Evolutionary conservation across 164 flowering plant species (phyloP), one percentile per base, ranked within the genome.

Genomic region (Vitis riparia): DNA sequence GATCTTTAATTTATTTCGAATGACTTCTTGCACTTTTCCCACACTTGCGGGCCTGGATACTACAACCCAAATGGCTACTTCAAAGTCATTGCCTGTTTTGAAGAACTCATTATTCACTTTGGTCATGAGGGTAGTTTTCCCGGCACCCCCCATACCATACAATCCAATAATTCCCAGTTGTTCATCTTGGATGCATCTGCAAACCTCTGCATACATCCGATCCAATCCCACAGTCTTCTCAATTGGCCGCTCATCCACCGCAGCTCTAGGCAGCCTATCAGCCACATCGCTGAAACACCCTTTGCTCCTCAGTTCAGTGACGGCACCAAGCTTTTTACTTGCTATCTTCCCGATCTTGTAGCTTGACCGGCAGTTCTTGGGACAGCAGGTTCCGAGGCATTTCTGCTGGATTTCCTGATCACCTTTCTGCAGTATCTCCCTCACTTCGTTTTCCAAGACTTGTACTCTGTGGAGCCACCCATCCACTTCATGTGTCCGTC

Each of bases 311-410:
- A 73, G 17, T 2, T 48, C 9, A 0, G 9, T 10, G 23, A 70
- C 71, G 3, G 2, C 66, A 8, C 13, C 15, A 0, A 78, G 47
- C 51, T 14, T 61, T 60, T 55, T 2, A 4, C 23, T 50, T 1
- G 66, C 70, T 55, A 6, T 62, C 59, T 63, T 73, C 11, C 78
- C 81, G 1, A 76, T 3, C 49, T 66, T 73, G 61, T 78, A 78
- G 47, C 65, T 59, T 0, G 72, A 70, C 37, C 52, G 9, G 53
- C 51, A 73, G 51, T 75, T 68, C 51, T 23, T 71, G 23, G 76
- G 48, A 57, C 44, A 57, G 6, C 59, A 60, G 37, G 66, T 15
- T 12, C 66, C 59, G 0, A 60, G 2, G 30, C 73, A 69, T n/a
- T 55, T 51, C 8, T 37, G 11, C 48, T 66, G 55, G n/a, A 67